Evolutionary conservation across 176 grass and related monocot genomes (phyloP), one percentile per base, ranked within the genome.

Genomic region (Eremochloa ophiuroides): DNA sequence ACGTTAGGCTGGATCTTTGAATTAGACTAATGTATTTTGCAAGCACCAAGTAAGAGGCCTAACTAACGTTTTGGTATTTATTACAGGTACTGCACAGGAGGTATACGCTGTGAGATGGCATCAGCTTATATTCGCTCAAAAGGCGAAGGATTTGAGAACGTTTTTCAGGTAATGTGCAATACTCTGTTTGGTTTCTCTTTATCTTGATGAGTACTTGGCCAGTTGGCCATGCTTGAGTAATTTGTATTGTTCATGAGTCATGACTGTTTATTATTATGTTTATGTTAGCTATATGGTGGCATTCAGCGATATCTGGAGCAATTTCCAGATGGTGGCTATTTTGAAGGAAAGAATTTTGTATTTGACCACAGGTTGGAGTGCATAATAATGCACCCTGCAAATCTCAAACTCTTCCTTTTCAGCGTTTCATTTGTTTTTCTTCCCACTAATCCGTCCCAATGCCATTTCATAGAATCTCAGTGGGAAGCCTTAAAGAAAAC

Each of bases 301-400:
- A 98, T 98, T 82, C 95, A 99, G 76, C 88, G 96, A 56, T 99
- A 99, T 84, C 70, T 99, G 62, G 96, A 99, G 30, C 85, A 91
- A 80, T 99, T 90, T 56, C 90, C 88, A 64, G 91, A 95, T 80
- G 93, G 96, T 72, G 96, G 93, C 50, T 99, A 86, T 83, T 99
- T 99, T 68, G 92, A 93, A 77, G 96, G 96, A 76, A 99, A 95
- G 84, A 99, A 95, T 88, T 99, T 99, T 89, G 96, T 99, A 84
- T 99, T 88, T 68, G 93, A 95, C 80, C 93, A 99, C 60, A 95
- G 93, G 96, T 91, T 34, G 13, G 66, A 86, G 64, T 22, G 43
- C 5, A 0, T 73, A 6, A 46, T 80, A 7, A 38, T 29, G 44
- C 12, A 40, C 2, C 22, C 12, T 83, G 22, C 22, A 9, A 80